Evolutionary conservation across 331 rosid genomes (phyloP).

Genomic region (Ulmus americana): DNA sequence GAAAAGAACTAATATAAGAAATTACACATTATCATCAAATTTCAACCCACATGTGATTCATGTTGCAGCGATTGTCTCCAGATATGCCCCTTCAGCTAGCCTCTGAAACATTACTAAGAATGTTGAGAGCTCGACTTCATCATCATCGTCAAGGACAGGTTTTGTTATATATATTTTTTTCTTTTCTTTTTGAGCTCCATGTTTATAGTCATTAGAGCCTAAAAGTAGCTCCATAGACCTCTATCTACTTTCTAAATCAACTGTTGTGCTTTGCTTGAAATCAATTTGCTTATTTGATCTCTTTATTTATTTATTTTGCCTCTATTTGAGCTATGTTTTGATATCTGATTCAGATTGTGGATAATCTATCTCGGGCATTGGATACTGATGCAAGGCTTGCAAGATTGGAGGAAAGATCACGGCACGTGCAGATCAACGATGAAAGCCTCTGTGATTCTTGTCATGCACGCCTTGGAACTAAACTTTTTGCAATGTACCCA

Average conservation of each 20-base stretch:
- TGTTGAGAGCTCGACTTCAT: conserved; percentile 91
- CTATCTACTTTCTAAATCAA: neutral
- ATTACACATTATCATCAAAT: neutral
- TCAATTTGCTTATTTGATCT: neutral
- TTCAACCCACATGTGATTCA: conserved; percentile 18
- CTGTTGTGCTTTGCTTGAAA: conserved; percentile 1
- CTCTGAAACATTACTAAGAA: conserved; percentile 79
- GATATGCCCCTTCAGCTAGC: conserved; percentile 98
- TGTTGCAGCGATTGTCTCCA: conserved; percentile 72
- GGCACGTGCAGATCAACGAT: conserved; percentile 87
- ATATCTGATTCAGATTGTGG: conserved; percentile 63
- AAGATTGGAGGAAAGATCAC: conserved; percentile 90
- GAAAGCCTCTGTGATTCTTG: conserved; percentile 96
- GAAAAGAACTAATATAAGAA: too few species aligned
- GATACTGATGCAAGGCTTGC: conserved; percentile 84
- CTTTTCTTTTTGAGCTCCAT: neutral
- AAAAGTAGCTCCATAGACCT: neutral
- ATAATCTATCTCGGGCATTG: conserved; percentile 74
- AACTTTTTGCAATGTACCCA: conserved; percentile 97
- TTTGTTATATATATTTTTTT: neutral
- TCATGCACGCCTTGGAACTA: conserved; percentile 93
- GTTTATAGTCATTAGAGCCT: neutral
- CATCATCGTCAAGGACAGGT: conserved; percentile 93
- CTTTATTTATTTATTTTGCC: neutral
- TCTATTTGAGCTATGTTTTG: conserved; percentile 10